These are phyloP conservation scores for Camelina neglecta DNA, from an alignment of 345 rosid species.

Conservation along the genomic window DNA sequence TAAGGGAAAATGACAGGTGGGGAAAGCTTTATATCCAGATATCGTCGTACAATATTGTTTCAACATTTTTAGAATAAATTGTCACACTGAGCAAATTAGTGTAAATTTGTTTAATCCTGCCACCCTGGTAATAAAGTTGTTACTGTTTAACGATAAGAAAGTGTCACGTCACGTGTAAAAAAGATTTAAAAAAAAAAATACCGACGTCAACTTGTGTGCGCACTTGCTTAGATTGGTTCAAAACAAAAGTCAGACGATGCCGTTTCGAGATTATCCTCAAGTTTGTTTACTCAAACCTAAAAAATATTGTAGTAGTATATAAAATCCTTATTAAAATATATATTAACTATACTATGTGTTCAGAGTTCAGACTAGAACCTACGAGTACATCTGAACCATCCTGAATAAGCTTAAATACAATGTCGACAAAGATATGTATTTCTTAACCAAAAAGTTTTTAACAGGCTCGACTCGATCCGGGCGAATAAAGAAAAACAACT, in stretches of 20 bases:
- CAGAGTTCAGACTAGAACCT: conserved; percentile 34
- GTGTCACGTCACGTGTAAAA: conserved; percentile 2
- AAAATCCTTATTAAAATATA: background rate
- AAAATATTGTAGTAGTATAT: background rate
- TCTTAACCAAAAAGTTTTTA: background rate
- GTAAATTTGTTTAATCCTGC: too few relatives aligned
- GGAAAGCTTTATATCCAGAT: conserved; percentile 25
- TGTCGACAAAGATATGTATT: background rate
- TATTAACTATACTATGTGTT: conserved; percentile 2
- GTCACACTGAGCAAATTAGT: background rate
- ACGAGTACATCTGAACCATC: conserved; percentile 24
- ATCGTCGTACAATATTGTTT: background rate
- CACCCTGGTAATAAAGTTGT: too few relatives aligned
- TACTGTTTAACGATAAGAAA: background rate
- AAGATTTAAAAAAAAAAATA: background rate
- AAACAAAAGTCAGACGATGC: conserved; percentile 21
- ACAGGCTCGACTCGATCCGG: background rate
- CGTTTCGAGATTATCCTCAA: conserved; percentile 14
- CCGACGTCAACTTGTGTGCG: conserved; percentile 30
- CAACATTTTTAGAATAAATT: background rate
- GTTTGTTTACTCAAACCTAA: background rate
- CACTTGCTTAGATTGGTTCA: conserved; percentile 33
- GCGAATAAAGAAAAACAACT: background rate
- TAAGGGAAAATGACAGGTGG: conserved; percentile 10
- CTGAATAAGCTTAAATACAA: background rate